Evolutionary conservation across 2,329 filamentous ascomycete species (phyloP).

Genomic region (Diaporthe citrichinensis): DNA sequence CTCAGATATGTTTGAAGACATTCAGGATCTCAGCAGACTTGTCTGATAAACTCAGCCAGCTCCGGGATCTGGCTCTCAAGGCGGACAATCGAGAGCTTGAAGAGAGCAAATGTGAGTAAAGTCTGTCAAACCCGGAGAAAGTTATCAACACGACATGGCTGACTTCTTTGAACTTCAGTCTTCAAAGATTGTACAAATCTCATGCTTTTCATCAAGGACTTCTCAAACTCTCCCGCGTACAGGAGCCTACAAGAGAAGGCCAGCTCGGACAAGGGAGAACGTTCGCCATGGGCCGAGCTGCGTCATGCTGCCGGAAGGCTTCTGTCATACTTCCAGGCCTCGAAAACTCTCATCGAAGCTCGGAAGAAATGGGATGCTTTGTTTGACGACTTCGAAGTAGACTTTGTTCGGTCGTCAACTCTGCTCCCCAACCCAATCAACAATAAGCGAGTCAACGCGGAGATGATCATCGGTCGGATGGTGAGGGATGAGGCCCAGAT

Average conservation of each 20-base stretch:
- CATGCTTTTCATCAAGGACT: neutral
- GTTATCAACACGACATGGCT: too few species aligned
- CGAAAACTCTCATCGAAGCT: conserved; percentile 44
- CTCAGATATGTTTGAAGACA: conserved; percentile 35
- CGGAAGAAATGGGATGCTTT: conserved; percentile 48
- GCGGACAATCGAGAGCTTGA: conserved; percentile 2
- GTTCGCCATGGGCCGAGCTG: conserved; percentile 46
- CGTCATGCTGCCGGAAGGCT: conserved; percentile 48
- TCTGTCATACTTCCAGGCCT: conserved; percentile 47
- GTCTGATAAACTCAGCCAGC: neutral
- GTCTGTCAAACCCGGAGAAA: too few species aligned
- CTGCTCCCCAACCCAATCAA: conserved; percentile 38
- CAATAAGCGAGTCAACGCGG: conserved; percentile 34
- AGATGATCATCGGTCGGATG: conserved; percentile 45
- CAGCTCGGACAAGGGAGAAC: too few species aligned
- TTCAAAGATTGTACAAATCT: conserved; percentile 13
- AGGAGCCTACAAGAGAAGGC: conserved; percentile 43
- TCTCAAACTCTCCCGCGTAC: conserved; percentile 35
- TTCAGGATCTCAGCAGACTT: neutral
- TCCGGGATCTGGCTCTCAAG: conserved; percentile 8
- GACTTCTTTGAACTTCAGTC: too few species aligned
- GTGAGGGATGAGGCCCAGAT: neutral
- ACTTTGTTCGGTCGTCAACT: conserved; percentile 47
- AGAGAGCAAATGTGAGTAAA: neutral
- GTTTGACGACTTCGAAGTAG: conserved; percentile 50